These are phyloP conservation scores for Tolypocladium pustulatum DNA, from an alignment of 2,329 filamentous ascomycete species.

Conservation along the genomic window DNA sequence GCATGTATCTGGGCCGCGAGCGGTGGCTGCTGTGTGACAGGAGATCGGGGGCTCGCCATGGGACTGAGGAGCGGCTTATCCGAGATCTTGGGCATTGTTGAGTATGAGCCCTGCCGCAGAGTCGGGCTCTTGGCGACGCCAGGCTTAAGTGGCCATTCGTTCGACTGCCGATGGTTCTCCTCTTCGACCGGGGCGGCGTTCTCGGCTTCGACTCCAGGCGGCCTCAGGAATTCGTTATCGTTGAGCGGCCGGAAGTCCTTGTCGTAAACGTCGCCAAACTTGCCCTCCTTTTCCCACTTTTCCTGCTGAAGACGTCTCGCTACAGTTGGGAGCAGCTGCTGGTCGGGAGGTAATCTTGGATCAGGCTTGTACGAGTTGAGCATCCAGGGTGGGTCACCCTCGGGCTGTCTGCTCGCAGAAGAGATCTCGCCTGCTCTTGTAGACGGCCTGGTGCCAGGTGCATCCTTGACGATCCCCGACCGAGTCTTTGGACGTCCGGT, in stretches of 20 bases:
- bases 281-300: constrained; percentile 88
- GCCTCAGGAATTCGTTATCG: constrained; percentile 43
- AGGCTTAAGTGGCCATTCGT: constrained; percentile 51
- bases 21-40: constrained; percentile 24
- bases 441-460: constrained; percentile 43
- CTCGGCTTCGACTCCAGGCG: constrained; percentile 27
- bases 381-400: constrained; percentile 94
- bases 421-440: constrained; percentile 51
- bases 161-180: constrained; percentile 18
- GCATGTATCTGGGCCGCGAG: constrained; percentile 11
- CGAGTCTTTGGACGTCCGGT: constrained; percentile 52
- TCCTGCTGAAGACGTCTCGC: constrained; percentile 86
- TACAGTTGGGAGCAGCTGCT: constrained; percentile 91
- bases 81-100: constrained; percentile 51
- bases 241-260: constrained; percentile 78
- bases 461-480: constrained; percentile 40
- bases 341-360: constrained; percentile 82
- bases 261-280: constrained; percentile 76
- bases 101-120: constrained; percentile 38
- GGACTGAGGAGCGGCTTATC: constrained; percentile 21
- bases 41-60: constrained; percentile 34
- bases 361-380: constrained; percentile 92
- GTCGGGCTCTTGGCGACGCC: constrained; percentile 36
- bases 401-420: constrained; percentile 54
- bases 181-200: constrained; percentile 13